Evolutionary conservation across 2,329 filamentous ascomycete species (phyloP), one percentile per base, ranked within the genome.

Genomic region (Leptoxyphium fumago): DNA sequence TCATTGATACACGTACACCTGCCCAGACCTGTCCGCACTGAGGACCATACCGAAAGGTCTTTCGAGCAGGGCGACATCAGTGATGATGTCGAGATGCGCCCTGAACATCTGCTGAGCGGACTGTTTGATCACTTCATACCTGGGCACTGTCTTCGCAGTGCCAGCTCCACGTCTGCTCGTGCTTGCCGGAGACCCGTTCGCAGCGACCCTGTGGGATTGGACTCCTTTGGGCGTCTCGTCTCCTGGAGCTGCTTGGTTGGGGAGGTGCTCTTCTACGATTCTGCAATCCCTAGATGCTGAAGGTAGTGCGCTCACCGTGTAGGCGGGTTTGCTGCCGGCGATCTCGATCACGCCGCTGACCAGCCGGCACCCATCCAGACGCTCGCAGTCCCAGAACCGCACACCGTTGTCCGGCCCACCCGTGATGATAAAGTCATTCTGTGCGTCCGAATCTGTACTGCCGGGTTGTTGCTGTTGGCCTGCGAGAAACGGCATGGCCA

Each of bases 1-100:
- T 26, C 44, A 80, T 59, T 76, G 74, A 60, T 78, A 94, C 43
- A 95, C 80, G 70, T 91, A 94, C 39, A 96, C 78, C 60, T 89
- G 80, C 0, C 91, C 91, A 34, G 81, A 84, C 54, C 89, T 73
- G 68, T 98, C 91, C 43, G 83, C 88, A 52, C 84, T 93, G 41
- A 96, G 72, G 29, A 88, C 82, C 85, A 96, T 95, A 4, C 82
- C 83, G 62, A 94, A 95, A 18, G 91, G 91, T 50, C 77, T 72
- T 67, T 95, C 86, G 52, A 98, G 63, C 57, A 96, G 67, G n/a
- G 82, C 82, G 52, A 95, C 79, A 64, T 96, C 89, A 56, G 84
- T 75, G 46, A 98, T 80, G 2, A 79, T 79, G 64, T 98, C 91
- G 55, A 95, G 63, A 64, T 98, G 91, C 46, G 82, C 85, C 59